Percentiles rank a stretch among this genome's conserved stretches.
These are phyloP conservation scores for Aspergillus sp. DNA, from an alignment of 2,329 filamentous ascomycete species.

Conservation along the genomic window DNA sequence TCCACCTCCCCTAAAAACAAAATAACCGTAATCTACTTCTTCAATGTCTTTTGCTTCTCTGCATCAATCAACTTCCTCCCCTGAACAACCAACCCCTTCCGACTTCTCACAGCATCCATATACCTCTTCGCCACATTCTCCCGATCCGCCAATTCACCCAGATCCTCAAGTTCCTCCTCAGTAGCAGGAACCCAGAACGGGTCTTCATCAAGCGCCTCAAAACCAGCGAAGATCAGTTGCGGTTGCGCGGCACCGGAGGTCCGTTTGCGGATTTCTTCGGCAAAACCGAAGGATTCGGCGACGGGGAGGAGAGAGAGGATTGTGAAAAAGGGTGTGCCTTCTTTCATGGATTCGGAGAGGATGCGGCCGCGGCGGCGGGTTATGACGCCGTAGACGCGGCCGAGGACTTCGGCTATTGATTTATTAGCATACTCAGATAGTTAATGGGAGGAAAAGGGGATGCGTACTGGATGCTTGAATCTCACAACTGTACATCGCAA, in stretches of 20 bases:
- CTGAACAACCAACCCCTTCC: conserved; percentile 83
- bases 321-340: conserved; percentile 93
- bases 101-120: conserved; percentile 77
- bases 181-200: conserved; percentile 97
- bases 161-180: conserved; percentile 91
- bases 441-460: not conserved
- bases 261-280: conserved; percentile 91
- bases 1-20: not conserved
- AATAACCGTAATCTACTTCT: conserved; percentile 38
- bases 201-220: conserved; percentile 88
- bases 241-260: conserved; percentile 86
- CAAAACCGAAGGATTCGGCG: conserved; percentile 91
- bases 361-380: conserved; percentile 86
- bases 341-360: conserved; percentile 82
- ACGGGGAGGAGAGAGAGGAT: conserved; percentile 84
- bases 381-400: conserved; percentile 95
- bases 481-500: conserved; percentile 97
- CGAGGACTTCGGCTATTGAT: conserved; percentile 72
- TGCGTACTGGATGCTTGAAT: conserved; percentile 82
- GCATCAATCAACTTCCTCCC: conserved; percentile 70
- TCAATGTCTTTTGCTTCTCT: conserved; percentile 80
- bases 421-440: conserved; percentile 12
- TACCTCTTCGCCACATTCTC: conserved; percentile 97
- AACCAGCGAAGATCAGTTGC: conserved; percentile 88
- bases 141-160: conserved; percentile 85